A percentile compares a stretch with the other conserved stretches of the same genome.
Evolutionary conservation across 1,284 basidiomycete species (phyloP).

Genomic region (Trichosporon sp.): DNA sequence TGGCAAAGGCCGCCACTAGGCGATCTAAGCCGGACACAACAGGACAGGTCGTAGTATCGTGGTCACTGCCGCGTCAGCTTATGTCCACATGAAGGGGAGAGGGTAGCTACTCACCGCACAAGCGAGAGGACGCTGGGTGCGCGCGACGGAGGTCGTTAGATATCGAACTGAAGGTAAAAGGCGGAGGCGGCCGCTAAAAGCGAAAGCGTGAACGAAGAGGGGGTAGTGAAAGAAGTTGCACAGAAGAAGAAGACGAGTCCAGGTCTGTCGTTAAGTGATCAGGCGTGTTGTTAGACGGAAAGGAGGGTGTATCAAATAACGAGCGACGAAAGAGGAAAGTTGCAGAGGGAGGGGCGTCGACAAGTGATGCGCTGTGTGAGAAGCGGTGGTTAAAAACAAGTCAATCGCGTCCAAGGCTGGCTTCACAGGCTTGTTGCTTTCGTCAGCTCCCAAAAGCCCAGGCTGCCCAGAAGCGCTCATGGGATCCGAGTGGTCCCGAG

Average conservation of each 20-base stretch:
- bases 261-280: not conserved
- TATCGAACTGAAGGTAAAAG: constrained; percentile 1
- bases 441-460: not conserved
- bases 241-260: not conserved
- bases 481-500: not conserved
- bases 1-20: not conserved
- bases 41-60: not conserved
- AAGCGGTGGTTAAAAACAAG: not conserved
- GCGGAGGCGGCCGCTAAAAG: not conserved
- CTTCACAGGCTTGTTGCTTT: not conserved
- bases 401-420: not conserved
- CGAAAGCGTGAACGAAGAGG: not conserved
- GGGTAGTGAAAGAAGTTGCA: not conserved
- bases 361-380: not conserved
- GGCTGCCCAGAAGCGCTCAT: not conserved
- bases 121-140: not conserved
- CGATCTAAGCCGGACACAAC: not conserved
- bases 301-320: constrained; percentile 3
- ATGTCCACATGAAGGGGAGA: not conserved
- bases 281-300: not conserved
- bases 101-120: not conserved
- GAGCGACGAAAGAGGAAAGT: not conserved
- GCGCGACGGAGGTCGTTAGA: not conserved
- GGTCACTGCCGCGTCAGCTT: not conserved
- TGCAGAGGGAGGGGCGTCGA: not conserved